Conservation (phyloP, 2,329 filamentous ascomycete genomes). For the Alternaria ethzedia region DNA sequence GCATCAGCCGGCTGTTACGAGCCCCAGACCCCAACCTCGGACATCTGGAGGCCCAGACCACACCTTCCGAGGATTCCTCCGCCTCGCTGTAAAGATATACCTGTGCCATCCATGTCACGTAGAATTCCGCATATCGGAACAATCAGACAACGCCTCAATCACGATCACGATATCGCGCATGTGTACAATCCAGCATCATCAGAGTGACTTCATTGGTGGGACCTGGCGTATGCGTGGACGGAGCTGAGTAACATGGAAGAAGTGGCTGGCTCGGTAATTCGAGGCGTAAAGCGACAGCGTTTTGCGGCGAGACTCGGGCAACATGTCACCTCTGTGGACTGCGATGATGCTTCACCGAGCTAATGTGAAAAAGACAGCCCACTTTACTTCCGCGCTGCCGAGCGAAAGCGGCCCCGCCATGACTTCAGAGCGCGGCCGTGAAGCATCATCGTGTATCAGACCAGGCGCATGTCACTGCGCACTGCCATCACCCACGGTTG, state of each 20-base stretch:
- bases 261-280: constrained; percentile 30
- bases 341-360: constrained; percentile 9
- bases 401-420: constrained; percentile 37
- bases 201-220: constrained; percentile 29
- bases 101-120: constrained; percentile 32
- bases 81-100: constrained; percentile 32
- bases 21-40: constrained; percentile 13
- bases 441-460: constrained; percentile 14
- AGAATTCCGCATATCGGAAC: constrained; percentile 25
- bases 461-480: neutral
- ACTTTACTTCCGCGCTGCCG: constrained; percentile 28
- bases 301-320: constrained; percentile 45
- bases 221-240: constrained; percentile 4
- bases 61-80: constrained; percentile 13
- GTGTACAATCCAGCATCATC: neutral
- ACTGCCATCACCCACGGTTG: constrained; percentile 44
- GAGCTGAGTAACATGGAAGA: constrained; percentile 2
- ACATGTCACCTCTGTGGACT: constrained; percentile 6
- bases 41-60: neutral
- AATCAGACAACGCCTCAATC: constrained; percentile 21
- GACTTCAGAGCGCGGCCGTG: constrained; percentile 48
- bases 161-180: constrained; percentile 23
- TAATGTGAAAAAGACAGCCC: constrained; percentile 18
- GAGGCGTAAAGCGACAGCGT: constrained; percentile 25
- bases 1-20: neutral